Evolutionary conservation across 139 green algal species (phyloP).

Genomic region (Cymbomonas tetramitiformis): DNA sequence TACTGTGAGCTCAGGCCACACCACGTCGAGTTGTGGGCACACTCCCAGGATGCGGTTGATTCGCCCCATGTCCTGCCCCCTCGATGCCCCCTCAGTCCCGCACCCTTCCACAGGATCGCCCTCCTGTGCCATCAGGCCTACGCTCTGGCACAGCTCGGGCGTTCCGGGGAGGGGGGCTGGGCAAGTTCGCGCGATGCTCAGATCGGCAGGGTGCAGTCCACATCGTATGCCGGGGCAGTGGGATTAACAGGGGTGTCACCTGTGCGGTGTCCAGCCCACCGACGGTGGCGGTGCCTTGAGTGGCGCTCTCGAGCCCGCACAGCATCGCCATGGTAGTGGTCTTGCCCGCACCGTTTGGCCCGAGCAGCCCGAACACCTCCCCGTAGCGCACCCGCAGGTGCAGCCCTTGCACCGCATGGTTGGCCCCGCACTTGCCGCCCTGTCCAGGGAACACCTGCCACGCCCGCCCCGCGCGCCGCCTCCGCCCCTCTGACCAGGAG

Average conservation of each 20-base stretch:
- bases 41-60: conserved; percentile 31
- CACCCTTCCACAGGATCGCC: no score
- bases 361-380: conserved; percentile 64
- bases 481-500: no score
- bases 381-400: conserved; percentile 32
- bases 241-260: no score
- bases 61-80: not conserved
- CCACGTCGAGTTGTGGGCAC: conserved; percentile 40
- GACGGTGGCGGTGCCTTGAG: conserved; percentile 27
- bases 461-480: no score
- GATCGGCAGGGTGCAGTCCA: no score
- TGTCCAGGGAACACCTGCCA: no score
- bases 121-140: no score
- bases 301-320: conserved; percentile 45
- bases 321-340: conserved; percentile 38
- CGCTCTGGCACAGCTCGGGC: no score
- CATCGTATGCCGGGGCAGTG: no score
- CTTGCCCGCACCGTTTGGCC: conserved; percentile 75
- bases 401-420: conserved; percentile 27
- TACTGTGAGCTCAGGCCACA: conserved; percentile 35
- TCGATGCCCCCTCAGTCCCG: no score
- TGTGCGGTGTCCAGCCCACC: not conserved
- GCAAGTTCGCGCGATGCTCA: no score
- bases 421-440: conserved; percentile 7
- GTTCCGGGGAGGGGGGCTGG: no score